Conservation (phyloP, 768 basidiomycete genomes). For the Hemileccinum impolitum region DNA sequence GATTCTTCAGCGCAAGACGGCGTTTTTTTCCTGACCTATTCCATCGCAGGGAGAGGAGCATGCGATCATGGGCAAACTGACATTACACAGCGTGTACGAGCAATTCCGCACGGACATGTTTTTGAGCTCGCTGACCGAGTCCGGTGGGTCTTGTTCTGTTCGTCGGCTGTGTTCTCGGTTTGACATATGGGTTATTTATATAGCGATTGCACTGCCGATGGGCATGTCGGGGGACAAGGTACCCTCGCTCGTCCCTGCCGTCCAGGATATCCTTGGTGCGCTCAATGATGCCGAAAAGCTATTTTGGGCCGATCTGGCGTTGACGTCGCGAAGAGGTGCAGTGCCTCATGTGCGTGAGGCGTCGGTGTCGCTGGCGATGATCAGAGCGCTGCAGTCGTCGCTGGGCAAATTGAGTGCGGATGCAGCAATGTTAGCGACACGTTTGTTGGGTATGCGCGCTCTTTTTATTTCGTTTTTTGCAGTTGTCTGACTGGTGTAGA, state of each 20-base stretch:
- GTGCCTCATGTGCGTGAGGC: conserved; percentile 75
- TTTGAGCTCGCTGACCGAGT: conserved; percentile 85
- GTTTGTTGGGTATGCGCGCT: conserved; percentile 52
- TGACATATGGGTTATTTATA: conserved; percentile 8
- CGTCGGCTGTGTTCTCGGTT: not conserved
- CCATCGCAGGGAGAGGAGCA: conserved; percentile 67
- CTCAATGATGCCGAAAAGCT: conserved; percentile 67
- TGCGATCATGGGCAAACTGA: conserved; percentile 72
- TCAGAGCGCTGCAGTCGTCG: conserved; percentile 76
- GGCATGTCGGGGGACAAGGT: conserved; percentile 54
- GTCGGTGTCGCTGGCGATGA: conserved; percentile 62
- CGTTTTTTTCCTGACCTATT: not conserved
- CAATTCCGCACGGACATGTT: conserved; percentile 86
- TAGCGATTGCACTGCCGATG: conserved; percentile 84
- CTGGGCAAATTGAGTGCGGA: conserved; percentile 57
- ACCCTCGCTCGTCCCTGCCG: conserved; percentile 39
- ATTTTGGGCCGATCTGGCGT: conserved; percentile 61
- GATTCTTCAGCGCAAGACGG: not conserved
- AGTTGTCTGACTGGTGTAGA: conserved; percentile 44
- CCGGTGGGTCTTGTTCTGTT: conserved; percentile 54
- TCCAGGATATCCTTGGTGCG: conserved; percentile 54
- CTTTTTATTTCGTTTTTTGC: not conserved
- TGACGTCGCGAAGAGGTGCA: conserved; percentile 55
- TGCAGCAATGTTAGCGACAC: conserved; percentile 54
- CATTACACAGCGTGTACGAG: conserved; percentile 70